phyloP scores from a whole-genome alignment of 2,329 filamentous ascomycete genomes.

The Colletotrichum sp. region DNA sequence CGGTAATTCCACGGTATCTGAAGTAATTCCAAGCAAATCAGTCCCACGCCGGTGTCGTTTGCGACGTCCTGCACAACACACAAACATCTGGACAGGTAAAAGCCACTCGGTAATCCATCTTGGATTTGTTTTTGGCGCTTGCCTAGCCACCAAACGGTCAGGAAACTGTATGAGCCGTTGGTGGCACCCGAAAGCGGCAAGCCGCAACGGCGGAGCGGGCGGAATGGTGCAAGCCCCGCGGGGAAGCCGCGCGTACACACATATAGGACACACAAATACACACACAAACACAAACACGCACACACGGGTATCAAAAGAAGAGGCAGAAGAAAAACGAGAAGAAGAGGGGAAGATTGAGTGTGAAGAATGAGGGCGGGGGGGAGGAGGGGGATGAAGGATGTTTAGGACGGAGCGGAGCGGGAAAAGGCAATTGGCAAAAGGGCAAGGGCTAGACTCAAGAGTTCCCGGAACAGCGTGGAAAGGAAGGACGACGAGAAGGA shows the following conservation, averaged over 20 bases:
- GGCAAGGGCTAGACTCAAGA: background rate
- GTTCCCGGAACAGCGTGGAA: background rate
- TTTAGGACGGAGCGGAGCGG: background rate
- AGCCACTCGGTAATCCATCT: background rate
- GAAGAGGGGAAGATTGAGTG: background rate
- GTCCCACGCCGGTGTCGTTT: background rate
- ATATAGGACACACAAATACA: background rate
- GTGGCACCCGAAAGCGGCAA: background rate
- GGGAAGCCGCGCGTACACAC: background rate
- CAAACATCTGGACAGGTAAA: background rate
- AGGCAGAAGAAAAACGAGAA: background rate
- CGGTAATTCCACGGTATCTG: background rate
- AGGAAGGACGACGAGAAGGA: background rate
- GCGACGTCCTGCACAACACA: background rate
- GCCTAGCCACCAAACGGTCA: background rate
- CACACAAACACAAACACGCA: background rate
- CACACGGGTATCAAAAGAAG: background rate
- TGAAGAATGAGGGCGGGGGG: background rate
- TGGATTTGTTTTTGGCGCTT: constrained; percentile 4
- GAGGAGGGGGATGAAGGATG: background rate
- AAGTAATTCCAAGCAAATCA: background rate
- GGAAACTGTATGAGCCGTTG: background rate
- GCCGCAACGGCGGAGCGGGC: background rate
- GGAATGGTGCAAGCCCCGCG: background rate
- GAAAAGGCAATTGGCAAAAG: background rate